Evolutionary conservation across 208 protist species (phyloP).

Genomic region (Crithidia brevicula): DNA sequence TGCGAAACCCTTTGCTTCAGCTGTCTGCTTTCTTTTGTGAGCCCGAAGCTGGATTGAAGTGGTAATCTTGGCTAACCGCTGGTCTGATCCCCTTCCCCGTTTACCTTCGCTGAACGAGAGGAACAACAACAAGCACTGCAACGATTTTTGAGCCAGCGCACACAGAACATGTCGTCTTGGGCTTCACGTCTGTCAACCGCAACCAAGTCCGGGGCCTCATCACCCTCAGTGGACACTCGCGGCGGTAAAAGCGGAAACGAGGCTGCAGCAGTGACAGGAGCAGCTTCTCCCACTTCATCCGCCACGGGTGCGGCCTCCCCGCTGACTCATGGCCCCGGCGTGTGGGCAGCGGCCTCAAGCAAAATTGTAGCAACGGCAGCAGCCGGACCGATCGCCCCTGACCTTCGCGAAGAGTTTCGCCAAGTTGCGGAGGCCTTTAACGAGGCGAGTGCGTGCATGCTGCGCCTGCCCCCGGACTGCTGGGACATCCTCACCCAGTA

Average conservation of each 20-base stretch:
- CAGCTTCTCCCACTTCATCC: too few relatives aligned
- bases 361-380: not conserved
- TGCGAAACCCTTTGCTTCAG: too few relatives aligned
- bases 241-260: not conserved
- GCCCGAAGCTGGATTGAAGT: too few relatives aligned
- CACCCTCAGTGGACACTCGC: not conserved
- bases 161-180: conserved; percentile 53
- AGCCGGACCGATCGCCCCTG: not conserved
- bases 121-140: too few relatives aligned
- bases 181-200: conserved; percentile 35
- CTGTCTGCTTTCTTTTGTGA: too few relatives aligned
- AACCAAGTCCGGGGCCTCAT: conserved; percentile 15
- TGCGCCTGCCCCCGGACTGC: conserved; percentile 48
- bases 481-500: conserved; percentile 51
- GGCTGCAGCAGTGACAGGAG: not conserved
- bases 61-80: too few relatives aligned
- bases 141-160: too few relatives aligned
- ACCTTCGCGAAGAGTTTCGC: conserved; percentile 35
- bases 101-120: too few relatives aligned
- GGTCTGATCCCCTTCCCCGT: too few relatives aligned
- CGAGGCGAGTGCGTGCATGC: conserved; percentile 22
- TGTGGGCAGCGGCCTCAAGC: too few relatives aligned
- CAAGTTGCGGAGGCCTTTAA: conserved; percentile 33
- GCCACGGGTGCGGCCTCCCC: too few relatives aligned
- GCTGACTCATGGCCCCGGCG: too few relatives aligned